Percentiles rank a stretch among this genome's conserved stretches.
These are phyloP conservation scores for Paraphoma sp. DNA, from an alignment of 2,329 filamentous ascomycete species.

Conservation along the genomic window DNA sequence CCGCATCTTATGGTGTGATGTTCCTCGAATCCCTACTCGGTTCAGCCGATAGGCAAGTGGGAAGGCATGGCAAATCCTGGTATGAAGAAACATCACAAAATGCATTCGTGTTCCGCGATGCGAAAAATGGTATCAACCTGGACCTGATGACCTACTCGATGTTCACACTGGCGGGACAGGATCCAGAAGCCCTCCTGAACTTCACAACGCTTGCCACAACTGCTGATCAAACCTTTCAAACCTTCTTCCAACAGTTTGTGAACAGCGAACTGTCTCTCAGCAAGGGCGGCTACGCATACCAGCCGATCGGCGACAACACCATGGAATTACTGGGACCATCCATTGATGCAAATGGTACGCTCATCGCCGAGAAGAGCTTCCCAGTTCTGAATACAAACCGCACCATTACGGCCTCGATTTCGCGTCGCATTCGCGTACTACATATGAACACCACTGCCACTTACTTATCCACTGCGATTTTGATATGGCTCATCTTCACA, in stretches of 20 bases:
- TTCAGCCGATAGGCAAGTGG: conserved; percentile 6
- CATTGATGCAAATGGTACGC: conserved; percentile 8
- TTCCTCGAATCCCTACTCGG: conserved; percentile 18
- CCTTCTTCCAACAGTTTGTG: conserved; percentile 28
- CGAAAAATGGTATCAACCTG: conserved; percentile 30
- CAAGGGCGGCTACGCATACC: conserved; percentile 30
- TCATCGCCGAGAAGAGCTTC: conserved; percentile 7
- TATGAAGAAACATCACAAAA: conserved; percentile 12
- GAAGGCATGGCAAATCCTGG: neutral
- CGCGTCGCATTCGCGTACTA: conserved; percentile 20
- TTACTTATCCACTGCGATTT: conserved; percentile 22
- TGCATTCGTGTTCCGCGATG: conserved; percentile 33
- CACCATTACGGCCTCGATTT: conserved; percentile 12
- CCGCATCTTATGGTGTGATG: conserved; percentile 12
- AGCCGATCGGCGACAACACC: conserved; percentile 26
- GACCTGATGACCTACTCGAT: conserved; percentile 41
- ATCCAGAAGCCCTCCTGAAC: conserved; percentile 22
- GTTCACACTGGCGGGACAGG: conserved; percentile 28
- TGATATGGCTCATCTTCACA: conserved; percentile 28
- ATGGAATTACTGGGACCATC: conserved; percentile 4
- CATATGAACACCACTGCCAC: conserved; percentile 26
- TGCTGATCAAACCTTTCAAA: conserved; percentile 30
- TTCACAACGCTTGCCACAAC: conserved; percentile 10
- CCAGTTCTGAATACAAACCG: conserved; percentile 11
- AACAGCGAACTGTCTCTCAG: conserved; percentile 11